Base-by-base conservation (phyloP, 441 rosid species). In the Mallotus repandus region DNA sequence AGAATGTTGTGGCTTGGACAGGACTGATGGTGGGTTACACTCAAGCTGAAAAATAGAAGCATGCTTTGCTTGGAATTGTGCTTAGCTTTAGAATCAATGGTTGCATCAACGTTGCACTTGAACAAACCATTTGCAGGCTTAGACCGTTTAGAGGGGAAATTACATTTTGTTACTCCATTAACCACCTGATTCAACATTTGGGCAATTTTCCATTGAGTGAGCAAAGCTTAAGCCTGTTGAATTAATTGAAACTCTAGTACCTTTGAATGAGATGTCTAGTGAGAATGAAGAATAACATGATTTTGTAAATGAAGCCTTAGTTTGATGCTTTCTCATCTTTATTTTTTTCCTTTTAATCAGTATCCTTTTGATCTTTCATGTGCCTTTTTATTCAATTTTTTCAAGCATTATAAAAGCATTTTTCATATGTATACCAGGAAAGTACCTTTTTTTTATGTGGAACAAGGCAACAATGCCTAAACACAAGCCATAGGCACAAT, bases 211-310 rank as follows among this genome's bases (percentile, higher is more conserved):
- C n/a, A n/a, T n/a, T n/a, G n/a, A n/a, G n/a, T n/a, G n/a, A n/a
- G n/a, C n/a, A n/a, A n/a, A n/a, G n/a, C n/a, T n/a, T n/a, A n/a
- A n/a, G n/a, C n/a, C n/a, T n/a, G n/a, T n/a, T n/a, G n/a, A n/a
- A n/a, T n/a, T 1, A 25, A 25, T 25, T 25, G 29, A 25, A 25
- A 25, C 29, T 25, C n/a, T n/a, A n/a, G n/a, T n/a, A n/a, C n/a
- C 97, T 10, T 76, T 92, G 74, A 94, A 91, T 70, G 96, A 91
- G 75, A 82, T 89, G 88, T 91, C 94, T 0, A 85, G 92, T 19
- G 97, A 92, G 76, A 83, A 91, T 3, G 74, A 63, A 45, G 48
- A 45, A 45, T 45, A 45, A 10, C 48, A 35, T 4, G n/a, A 52
- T 4, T 14, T 52, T 52, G 56, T 52, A 52, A 52, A 52, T 14